These are phyloP conservation scores for Ceratobasidium sp. DNA, from an alignment of 1,284 basidiomycete species.

Conservation along the genomic window DNA sequence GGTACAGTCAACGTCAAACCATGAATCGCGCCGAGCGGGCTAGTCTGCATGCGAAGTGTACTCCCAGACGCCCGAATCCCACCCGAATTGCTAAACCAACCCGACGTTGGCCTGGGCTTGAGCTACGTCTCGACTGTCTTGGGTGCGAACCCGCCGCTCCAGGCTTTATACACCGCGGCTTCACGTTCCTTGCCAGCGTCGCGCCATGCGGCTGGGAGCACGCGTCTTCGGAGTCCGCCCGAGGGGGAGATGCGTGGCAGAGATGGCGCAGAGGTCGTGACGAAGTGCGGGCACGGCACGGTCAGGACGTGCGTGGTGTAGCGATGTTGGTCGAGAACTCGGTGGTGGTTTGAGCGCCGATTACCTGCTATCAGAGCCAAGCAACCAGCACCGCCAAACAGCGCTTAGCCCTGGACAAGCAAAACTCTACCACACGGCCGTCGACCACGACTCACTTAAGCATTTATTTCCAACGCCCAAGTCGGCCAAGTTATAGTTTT, in stretches of 20 bases:
- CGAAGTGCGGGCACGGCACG: constrained; percentile 12
- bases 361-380: too few species aligned
- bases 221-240: constrained; percentile 20
- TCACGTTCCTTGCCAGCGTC: background rate
- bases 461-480: too few species aligned
- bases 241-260: constrained; percentile 28
- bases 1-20: background rate
- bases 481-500: too few species aligned
- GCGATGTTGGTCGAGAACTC: too few species aligned
- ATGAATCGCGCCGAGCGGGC: constrained; percentile 1
- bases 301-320: background rate
- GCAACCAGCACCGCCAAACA: too few species aligned
- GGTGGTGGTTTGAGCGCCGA: too few species aligned
- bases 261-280: constrained; percentile 31
- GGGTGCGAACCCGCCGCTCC: constrained; percentile 33
- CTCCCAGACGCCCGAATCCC: background rate
- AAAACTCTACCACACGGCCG: too few species aligned
- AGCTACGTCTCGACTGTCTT: constrained; percentile 14
- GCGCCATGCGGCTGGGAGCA: constrained; percentile 29
- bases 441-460: too few species aligned
- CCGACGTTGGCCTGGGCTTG: background rate
- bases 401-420: too few species aligned
- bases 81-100: constrained; percentile 5
- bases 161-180: background rate
- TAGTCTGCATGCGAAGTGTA: background rate